Percentiles rank a stretch among this genome's conserved stretches.
Conservation (phyloP, 805 yeast genomes). For the Candida nonsorbophila region DNA sequence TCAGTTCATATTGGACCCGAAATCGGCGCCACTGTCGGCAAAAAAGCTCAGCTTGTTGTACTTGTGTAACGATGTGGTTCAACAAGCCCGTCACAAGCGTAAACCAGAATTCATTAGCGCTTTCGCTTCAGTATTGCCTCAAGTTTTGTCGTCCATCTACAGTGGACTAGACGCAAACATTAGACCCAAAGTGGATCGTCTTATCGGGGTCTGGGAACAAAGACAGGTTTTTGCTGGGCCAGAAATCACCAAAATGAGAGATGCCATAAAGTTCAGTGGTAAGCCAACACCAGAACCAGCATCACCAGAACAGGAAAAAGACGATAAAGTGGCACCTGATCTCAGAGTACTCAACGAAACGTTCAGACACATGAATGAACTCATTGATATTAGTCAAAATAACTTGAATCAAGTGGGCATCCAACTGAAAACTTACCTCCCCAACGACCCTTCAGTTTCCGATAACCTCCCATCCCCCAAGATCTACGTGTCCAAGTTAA, state of each 20-base stretch:
- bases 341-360: slow-evolving; percentile 26
- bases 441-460: slow-evolving; percentile 25
- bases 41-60: slow-evolving; percentile 58
- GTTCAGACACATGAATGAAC: slow-evolving; percentile 20
- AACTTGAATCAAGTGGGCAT: slow-evolving; percentile 33
- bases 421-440: slow-evolving; percentile 32
- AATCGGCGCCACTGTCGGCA: slow-evolving; percentile 8
- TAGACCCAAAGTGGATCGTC: slow-evolving; percentile 44
- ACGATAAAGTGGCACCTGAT: slow-evolving; percentile 15
- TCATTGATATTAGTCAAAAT: slow-evolving; percentile 22
- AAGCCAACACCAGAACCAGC: slow-evolving; percentile 11
- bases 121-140: slow-evolving; percentile 48
- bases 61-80: slow-evolving; percentile 77
- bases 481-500: slow-evolving; percentile 33
- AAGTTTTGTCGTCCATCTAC: slow-evolving; percentile 28
- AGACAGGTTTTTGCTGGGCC: slow-evolving; percentile 37
- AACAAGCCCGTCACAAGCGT: slow-evolving; percentile 62
- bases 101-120: slow-evolving; percentile 54
- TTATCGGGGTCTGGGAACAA: slow-evolving; percentile 55
- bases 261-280: slow-evolving; percentile 12
- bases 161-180: slow-evolving; percentile 25
- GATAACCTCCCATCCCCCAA: slow-evolving; percentile 36
- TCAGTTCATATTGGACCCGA: slow-evolving; percentile 14
- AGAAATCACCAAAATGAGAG: slow-evolving; percentile 23
- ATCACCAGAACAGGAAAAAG: background rate